phyloP scores from a whole-genome alignment of 2,329 filamentous ascomycete genomes.

The Colletotrichum sp. region DNA sequence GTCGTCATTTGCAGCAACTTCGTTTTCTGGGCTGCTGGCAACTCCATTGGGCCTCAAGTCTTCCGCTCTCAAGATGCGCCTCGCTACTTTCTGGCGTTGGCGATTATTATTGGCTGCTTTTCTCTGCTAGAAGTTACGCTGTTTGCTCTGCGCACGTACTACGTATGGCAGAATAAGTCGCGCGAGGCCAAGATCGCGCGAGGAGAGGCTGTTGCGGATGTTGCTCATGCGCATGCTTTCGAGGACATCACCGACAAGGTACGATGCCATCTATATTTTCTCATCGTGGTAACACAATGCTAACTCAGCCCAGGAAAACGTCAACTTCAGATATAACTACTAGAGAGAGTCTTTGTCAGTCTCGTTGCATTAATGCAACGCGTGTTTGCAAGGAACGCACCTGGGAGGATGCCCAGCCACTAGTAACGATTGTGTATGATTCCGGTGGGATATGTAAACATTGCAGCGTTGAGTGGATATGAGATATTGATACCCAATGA shows the following conservation, averaged over 20 bases:
- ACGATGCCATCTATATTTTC: slow-evolving; percentile 61
- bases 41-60: slow-evolving; percentile 45
- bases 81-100: slow-evolving; percentile 27
- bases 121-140: background rate
- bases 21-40: slow-evolving; percentile 45
- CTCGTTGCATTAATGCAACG: fast-evolving
- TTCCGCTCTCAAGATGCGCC: slow-evolving; percentile 39
- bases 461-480: background rate
- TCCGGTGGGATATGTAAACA: background rate
- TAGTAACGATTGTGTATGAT: background rate
- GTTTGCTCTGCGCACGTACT: slow-evolving; percentile 4
- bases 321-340: slow-evolving; percentile 10
- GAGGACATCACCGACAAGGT: slow-evolving; percentile 68
- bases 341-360: background rate
- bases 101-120: slow-evolving; percentile 3
- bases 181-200: slow-evolving; percentile 4
- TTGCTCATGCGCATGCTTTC: slow-evolving; percentile 51
- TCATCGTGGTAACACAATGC: background rate
- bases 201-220: background rate
- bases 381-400: background rate
- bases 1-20: slow-evolving; percentile 45
- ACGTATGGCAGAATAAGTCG: slow-evolving; percentile 9
- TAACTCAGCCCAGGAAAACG: background rate
- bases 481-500: background rate
- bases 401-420: background rate